These are phyloP conservation scores for Globisporangium spinosum DNA, from an alignment of 352 stramenopile species.

Conservation along the genomic window DNA sequence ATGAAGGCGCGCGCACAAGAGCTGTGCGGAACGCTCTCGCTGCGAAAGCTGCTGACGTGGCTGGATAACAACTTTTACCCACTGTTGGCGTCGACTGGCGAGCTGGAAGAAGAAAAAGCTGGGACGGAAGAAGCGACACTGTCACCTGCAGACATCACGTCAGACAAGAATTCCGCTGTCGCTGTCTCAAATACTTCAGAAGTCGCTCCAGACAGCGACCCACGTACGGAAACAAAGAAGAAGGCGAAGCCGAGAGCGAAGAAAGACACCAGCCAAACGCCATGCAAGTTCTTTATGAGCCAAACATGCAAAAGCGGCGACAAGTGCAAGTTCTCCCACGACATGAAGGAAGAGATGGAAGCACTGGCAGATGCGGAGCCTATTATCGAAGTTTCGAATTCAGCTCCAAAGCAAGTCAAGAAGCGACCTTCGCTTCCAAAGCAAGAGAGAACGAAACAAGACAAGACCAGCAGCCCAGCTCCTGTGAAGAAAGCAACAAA, in stretches of 20 bases:
- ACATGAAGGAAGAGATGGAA: constrained; percentile 16
- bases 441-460: constrained; percentile 7
- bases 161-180: background rate
- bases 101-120: background rate
- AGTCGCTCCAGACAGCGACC: background rate
- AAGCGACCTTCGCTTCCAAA: background rate
- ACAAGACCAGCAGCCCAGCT: background rate
- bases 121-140: constrained; percentile 9
- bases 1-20: constrained; percentile 35
- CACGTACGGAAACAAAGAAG: background rate
- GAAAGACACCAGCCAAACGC: constrained; percentile 19
- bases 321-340: constrained; percentile 63
- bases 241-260: constrained; percentile 1
- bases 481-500: constrained; percentile 8
- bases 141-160: background rate
- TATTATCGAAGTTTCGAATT: background rate
- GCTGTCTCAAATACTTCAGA: background rate
- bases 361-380: background rate
- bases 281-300: constrained; percentile 49
- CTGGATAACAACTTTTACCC: constrained; percentile 78
- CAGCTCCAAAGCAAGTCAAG: background rate
- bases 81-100: constrained; percentile 17
- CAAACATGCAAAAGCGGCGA: constrained; percentile 53
- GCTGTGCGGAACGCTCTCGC: constrained; percentile 41
- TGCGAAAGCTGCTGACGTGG: constrained; percentile 79